These are phyloP conservation scores for Trametes sanguinea DNA, from an alignment of 768 basidiomycete species.

Conservation along the genomic window DNA sequence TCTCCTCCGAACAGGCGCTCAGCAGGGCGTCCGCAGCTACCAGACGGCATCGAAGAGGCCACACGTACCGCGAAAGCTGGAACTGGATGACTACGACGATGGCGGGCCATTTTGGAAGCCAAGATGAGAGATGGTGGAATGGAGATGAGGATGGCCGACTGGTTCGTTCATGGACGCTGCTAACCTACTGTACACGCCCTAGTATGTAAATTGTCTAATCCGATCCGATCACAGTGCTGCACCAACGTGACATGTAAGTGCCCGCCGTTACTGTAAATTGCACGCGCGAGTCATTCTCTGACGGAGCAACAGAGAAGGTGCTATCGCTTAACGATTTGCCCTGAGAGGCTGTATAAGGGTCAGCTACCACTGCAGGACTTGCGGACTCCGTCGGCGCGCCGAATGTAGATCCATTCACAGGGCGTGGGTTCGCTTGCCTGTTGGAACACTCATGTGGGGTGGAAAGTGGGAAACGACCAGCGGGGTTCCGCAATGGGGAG, in stretches of 20 bases:
- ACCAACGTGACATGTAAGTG: background rate
- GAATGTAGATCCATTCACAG: background rate
- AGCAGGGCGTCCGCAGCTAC: constrained; percentile 18
- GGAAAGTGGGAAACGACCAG: background rate
- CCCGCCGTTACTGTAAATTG: too few species aligned
- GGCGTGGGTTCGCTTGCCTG: background rate
- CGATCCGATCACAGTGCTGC: background rate
- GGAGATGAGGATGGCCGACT: background rate
- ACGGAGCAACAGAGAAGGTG: background rate
- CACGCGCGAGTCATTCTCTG: background rate
- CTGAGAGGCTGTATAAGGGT: too few species aligned
- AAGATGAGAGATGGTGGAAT: constrained; percentile 2
- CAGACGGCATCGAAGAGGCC: constrained; percentile 27
- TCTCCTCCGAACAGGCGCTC: constrained; percentile 17
- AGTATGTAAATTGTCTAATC: constrained; percentile 19
- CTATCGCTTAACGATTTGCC: background rate
- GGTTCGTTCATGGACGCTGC: constrained; percentile 9
- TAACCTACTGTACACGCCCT: constrained; percentile 18
- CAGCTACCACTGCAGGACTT: background rate
- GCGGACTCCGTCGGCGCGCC: background rate
- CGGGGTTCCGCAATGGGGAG: background rate
- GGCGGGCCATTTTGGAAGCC: constrained; percentile 22
- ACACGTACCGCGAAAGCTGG: background rate
- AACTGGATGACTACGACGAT: constrained; percentile 16
- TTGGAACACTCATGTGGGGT: background rate